Base-by-base conservation (phyloP, 83 land plant genomes). In the Diphasiastrum complanatum region DNA sequence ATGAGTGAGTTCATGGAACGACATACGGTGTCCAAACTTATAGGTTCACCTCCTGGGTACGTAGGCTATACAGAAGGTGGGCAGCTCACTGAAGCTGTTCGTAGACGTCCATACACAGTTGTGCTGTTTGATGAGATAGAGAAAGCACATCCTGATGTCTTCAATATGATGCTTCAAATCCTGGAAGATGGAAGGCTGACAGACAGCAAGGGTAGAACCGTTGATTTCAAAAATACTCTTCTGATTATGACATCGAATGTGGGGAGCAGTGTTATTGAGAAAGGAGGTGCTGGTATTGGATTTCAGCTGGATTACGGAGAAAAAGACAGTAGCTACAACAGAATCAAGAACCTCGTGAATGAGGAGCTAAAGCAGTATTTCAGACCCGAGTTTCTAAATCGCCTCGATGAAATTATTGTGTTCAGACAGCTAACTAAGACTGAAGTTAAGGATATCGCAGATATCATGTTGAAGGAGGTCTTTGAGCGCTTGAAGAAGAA, bases 401-500 rank as follows among this genome's bases (percentile, higher is more conserved):
- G 66, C 41, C n/a, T 50, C 27, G 61, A 64, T 18, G 66, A 64
- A 45, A 50, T 64, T 72, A 50, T 64, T 12, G 66, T 64, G 30
- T 64, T 64, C 66, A 5, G 66, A 16, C 38, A 47, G 38, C 16
- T 64, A 27, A 50, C 53, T 0, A 64, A 64, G 24, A 34, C 34
- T 6, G 6, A 48, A 12, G 51, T 48, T 6, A 48, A 48, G 51
- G 51, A 48, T 18, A 48, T 48, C 23, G 51, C 51, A 18, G n/a
- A 56, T 19, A 61, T 61, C 22, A 61, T 61, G 64, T 27, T 61
- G 2, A 61, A 61, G 27, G 64, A 61, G 64, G 30, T 86, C 85
- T 35, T 48, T 18, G 51, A 48, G 96, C 49, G 26, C 64, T 66
- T 18, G 55, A 69, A 0, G 43, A 93, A 93, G 30, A 61, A 61